Conservation (phyloP, 2,329 filamentous ascomycete genomes). For the Neopestalotiopsis sp. region DNA sequence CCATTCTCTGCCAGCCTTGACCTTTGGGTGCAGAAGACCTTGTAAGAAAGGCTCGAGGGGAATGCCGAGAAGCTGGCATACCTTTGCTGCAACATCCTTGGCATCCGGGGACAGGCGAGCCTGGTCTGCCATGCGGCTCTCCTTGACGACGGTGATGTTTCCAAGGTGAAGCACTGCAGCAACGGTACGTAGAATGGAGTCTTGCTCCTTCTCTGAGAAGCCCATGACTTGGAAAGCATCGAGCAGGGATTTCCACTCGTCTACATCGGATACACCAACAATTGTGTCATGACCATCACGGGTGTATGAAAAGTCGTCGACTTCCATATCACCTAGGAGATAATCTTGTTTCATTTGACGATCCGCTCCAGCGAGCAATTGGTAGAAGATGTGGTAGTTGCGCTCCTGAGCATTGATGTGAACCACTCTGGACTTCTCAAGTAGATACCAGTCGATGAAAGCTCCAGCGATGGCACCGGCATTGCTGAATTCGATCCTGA, state of each 20-base stretch:
- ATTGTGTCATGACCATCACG: conserved; percentile 91
- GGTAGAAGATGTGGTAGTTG: conserved; percentile 98
- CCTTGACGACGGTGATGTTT: conserved; percentile 87
- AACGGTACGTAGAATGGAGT: conserved; percentile 82
- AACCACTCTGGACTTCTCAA: conserved; percentile 98
- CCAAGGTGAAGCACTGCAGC: conserved; percentile 92
- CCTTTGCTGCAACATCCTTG: conserved; percentile 74
- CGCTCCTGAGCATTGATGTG: conserved; percentile 85
- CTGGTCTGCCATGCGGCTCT: conserved; percentile 89
- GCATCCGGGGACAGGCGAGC: conserved; percentile 80
- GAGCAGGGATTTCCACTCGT: conserved; percentile 88
- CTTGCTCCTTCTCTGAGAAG: conserved; percentile 84
- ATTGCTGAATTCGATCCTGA: conserved; percentile 91
- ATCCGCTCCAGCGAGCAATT: conserved; percentile 86
- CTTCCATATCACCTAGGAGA: conserved; percentile 73
- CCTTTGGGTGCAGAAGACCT: conserved; percentile 86
- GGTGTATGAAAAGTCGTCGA: conserved; percentile 91
- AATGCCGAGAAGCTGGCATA: conserved; percentile 86
- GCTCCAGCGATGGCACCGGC: conserved; percentile 91
- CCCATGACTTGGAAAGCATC: conserved; percentile 96
- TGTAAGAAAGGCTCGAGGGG: conserved; percentile 84
- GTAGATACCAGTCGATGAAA: conserved; percentile 97
- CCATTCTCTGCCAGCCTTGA: conserved; percentile 97
- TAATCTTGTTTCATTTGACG: conserved; percentile 75
- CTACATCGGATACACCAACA: conserved; percentile 83